Conservation (phyloP, 345 rosid genomes). For the Bruguiera sexangula region DNA sequence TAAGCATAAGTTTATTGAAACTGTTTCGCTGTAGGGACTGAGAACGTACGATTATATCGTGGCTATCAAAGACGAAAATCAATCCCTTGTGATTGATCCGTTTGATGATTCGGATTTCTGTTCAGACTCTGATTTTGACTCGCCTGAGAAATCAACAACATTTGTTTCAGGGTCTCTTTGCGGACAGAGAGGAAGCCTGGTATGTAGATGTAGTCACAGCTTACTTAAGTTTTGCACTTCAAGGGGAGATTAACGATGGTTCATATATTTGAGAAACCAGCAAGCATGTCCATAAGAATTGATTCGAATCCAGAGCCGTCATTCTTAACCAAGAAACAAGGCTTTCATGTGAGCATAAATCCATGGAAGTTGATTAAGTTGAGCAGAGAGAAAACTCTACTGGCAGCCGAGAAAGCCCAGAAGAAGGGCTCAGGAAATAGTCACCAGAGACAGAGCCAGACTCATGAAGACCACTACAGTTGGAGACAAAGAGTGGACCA, state of each 20-base stretch:
- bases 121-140: conserved; percentile 76
- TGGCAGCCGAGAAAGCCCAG: conserved; percentile 73
- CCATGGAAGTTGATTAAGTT: conserved; percentile 81
- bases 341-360: conserved; percentile 73
- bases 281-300: conserved; percentile 64
- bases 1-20: not conserved
- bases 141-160: conserved; percentile 57
- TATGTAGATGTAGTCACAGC: conserved; percentile 5
- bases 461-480: conserved; percentile 67
- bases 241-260: not conserved
- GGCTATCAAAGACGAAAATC: conserved; percentile 89
- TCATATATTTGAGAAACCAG: conserved; percentile 41
- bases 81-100: conserved; percentile 48
- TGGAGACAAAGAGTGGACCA: conserved; percentile 75
- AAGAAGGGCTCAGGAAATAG: conserved; percentile 39
- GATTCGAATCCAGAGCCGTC: conserved; percentile 58
- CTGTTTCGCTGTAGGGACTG: conserved; percentile 58
- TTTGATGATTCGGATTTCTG: conserved; percentile 73
- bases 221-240: conserved; percentile 4
- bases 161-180: conserved; percentile 64
- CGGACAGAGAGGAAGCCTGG: conserved; percentile 51
- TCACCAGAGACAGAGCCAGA: conserved; percentile 38
- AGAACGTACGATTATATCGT: conserved; percentile 90
- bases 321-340: conserved; percentile 52
- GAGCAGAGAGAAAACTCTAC: conserved; percentile 81